These are phyloP conservation scores for Penicillium cinerascens DNA, from an alignment of 495 filamentous ascomycete species.

Conservation along the genomic window DNA sequence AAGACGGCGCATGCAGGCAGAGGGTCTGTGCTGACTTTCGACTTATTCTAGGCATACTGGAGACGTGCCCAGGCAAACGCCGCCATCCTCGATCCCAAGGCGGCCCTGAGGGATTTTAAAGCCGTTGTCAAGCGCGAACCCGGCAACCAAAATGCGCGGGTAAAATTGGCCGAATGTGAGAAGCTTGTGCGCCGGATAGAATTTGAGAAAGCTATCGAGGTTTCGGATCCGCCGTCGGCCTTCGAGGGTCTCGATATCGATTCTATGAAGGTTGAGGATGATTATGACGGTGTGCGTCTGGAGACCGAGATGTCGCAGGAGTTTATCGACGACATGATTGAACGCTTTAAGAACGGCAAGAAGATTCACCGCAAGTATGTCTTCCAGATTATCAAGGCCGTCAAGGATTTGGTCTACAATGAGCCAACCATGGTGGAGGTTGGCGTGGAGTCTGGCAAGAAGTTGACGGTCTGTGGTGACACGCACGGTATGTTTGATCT, in stretches of 20 bases:
- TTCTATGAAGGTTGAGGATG: conserved; percentile 71
- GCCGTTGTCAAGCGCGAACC: conserved; percentile 84
- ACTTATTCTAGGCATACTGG: conserved; percentile 75
- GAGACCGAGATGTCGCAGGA: conserved; percentile 87
- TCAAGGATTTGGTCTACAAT: conserved; percentile 81
- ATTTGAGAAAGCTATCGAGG: conserved; percentile 92
- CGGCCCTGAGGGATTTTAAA: conserved; percentile 89
- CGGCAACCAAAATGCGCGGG: conserved; percentile 80
- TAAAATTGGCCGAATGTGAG: conserved; percentile 87
- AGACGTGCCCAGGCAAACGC: conserved; percentile 86
- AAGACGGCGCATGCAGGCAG: background rate
- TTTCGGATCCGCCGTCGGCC: conserved; percentile 85
- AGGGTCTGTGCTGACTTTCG: conserved; percentile 2
- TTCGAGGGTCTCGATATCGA: conserved; percentile 88
- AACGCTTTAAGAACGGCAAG: conserved; percentile 94
- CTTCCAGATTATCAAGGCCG: conserved; percentile 89
- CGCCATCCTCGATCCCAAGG: conserved; percentile 80
- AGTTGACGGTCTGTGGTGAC: conserved; percentile 93
- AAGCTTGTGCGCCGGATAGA: conserved; percentile 86
- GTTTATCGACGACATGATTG: conserved; percentile 95
- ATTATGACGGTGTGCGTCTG: conserved; percentile 80
- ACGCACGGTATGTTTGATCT: conserved; percentile 71
- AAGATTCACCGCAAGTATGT: conserved; percentile 94
- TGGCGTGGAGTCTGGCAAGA: conserved; percentile 68
- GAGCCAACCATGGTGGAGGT: conserved; percentile 98